phyloP scores from a whole-genome alignment of 768 basidiomycete genomes.

The Phylloporus arenicola region DNA sequence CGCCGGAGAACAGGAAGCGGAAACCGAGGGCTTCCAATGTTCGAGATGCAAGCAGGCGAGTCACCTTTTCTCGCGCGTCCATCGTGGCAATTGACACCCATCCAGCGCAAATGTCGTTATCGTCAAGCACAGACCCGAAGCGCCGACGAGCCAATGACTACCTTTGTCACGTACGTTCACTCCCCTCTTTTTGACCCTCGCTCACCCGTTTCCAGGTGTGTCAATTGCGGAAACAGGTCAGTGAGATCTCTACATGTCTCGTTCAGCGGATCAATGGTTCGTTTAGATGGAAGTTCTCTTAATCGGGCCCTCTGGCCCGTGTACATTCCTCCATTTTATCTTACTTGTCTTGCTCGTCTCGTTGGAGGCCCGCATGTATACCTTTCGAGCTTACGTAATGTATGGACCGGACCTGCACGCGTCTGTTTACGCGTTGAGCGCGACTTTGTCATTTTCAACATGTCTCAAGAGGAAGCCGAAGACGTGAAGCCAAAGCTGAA shows the following conservation, averaged over 20 bases:
- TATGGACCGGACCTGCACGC: conserved; percentile 6
- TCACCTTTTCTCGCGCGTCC: neutral
- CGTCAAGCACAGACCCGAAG: conserved; percentile 96
- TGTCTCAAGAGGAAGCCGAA: conserved; percentile 35
- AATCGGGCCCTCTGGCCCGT: conserved; percentile 12
- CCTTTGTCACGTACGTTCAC: conserved; percentile 74
- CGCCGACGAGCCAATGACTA: conserved; percentile 99
- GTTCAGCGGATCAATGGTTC: neutral
- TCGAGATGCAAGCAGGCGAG: conserved; percentile 83
- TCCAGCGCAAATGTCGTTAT: conserved; percentile 79
- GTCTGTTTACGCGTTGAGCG: conserved; percentile 12
- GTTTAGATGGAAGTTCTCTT: conserved; percentile 61
- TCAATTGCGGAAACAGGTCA: conserved; percentile 59
- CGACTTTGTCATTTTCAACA: conserved; percentile 3
- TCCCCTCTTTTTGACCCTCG: neutral
- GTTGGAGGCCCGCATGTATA: conserved; percentile 11
- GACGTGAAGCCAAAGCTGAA: conserved; percentile 69
- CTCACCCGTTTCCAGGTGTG: conserved; percentile 41
- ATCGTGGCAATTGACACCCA: neutral
- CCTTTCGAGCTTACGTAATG: conserved; percentile 21
- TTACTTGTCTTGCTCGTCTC: neutral
- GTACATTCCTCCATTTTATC: conserved; percentile 5
- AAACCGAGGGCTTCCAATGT: conserved; percentile 98
- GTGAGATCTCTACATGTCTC: conserved; percentile 5
- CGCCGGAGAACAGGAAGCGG: conserved; percentile 84